Percentiles rank a stretch among this genome's conserved stretches.
Evolutionary conservation across 208 protist genomes (phyloP).

Genomic region (Strigomonas culicis): DNA sequence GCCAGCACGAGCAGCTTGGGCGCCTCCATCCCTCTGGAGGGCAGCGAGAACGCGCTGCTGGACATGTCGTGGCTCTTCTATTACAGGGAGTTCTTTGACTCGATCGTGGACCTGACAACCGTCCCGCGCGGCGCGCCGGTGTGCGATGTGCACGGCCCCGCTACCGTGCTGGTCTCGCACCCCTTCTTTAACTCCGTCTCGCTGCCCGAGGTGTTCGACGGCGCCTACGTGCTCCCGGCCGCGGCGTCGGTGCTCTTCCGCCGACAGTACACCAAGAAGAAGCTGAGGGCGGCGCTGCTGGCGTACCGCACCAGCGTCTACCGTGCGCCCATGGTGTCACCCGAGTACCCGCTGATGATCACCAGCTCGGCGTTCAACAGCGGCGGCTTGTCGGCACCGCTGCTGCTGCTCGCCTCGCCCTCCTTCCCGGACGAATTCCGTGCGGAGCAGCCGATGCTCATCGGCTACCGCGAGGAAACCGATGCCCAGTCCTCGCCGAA

Average conservation of each 20-base stretch:
- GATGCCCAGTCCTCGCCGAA: not conserved
- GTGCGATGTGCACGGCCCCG: constrained; percentile 40
- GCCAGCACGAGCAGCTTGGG: constrained; percentile 23
- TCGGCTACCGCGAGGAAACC: constrained; percentile 20
- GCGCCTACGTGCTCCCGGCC: constrained; percentile 33
- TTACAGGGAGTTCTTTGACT: constrained; percentile 61
- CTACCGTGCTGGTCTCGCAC: constrained; percentile 45
- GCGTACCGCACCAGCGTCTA: constrained; percentile 40
- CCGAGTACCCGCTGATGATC: constrained; percentile 46
- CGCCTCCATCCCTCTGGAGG: constrained; percentile 13
- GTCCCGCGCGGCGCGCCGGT: constrained; percentile 3
- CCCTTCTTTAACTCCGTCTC: constrained; percentile 58
- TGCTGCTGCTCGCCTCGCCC: constrained; percentile 32
- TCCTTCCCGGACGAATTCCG: constrained; percentile 18
- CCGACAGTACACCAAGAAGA: constrained; percentile 41
- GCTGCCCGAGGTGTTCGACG: constrained; percentile 62
- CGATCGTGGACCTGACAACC: constrained; percentile 50
- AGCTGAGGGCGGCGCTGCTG: constrained; percentile 37
- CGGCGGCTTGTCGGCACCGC: constrained; percentile 19
- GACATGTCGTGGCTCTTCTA: constrained; percentile 62
- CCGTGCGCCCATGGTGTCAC: constrained; percentile 22
- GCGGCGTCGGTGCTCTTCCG: constrained; percentile 35
- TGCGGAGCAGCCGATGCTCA: not conserved
- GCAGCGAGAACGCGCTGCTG: constrained; percentile 32
- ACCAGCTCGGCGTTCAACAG: constrained; percentile 39